These are phyloP conservation scores for Babesia ovis DNA, from an alignment of 169 alveolate genomes.

Conservation along the genomic window DNA sequence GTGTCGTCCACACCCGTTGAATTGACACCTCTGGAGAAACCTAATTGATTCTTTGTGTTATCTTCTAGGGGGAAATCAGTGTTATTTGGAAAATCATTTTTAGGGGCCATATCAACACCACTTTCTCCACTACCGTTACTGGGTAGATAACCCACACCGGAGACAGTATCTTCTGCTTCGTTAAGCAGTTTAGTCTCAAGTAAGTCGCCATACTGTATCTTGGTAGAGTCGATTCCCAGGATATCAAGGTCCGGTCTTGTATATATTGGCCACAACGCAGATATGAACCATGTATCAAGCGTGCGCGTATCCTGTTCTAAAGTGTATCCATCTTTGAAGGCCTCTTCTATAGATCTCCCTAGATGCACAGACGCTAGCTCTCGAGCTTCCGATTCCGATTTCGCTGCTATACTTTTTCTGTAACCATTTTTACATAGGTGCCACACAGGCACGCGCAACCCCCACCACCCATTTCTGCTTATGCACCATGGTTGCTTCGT, in stretches of 20 bases:
- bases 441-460: slow-evolving; percentile 40
- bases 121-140: too few relatives aligned
- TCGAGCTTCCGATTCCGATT: slow-evolving; percentile 14
- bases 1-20: not conserved
- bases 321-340: slow-evolving; percentile 8
- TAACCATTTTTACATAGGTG: not conserved
- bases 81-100: too few relatives aligned
- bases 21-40: too few relatives aligned
- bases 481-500: slow-evolving; percentile 51
- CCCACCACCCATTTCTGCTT: slow-evolving; percentile 67
- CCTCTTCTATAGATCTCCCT: not conserved
- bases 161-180: too few relatives aligned
- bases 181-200: too few relatives aligned
- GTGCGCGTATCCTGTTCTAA: slow-evolving; percentile 25
- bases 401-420: slow-evolving; percentile 9
- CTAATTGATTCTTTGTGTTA: too few relatives aligned
- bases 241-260: not conserved
- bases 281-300: slow-evolving; percentile 65
- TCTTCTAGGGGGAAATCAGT: not conserved
- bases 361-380: not conserved
- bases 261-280: slow-evolving; percentile 61
- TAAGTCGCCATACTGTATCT: too few relatives aligned
- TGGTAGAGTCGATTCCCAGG: not conserved
- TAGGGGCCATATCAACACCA: too few relatives aligned
- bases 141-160: too few relatives aligned